Base-by-base conservation (phyloP, 2,329 filamentous ascomycete species). In the Calonectria fujianensis region DNA sequence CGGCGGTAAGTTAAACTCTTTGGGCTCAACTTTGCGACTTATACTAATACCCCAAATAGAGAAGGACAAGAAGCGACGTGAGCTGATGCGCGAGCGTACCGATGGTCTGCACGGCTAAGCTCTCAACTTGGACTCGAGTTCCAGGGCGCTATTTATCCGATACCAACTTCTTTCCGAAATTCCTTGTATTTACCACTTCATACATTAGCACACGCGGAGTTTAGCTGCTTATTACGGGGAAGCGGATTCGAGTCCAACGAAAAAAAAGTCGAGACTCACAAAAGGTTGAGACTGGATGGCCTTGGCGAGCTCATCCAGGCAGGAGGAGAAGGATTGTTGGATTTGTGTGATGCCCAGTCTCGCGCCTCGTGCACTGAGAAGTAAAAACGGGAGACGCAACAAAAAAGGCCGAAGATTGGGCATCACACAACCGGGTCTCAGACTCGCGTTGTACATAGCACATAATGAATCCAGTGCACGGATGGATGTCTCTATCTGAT, bases 31-130 rank as follows among this genome's bases (percentile, higher is more conserved):
- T 11, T 37, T 7, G 3, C 16, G 70, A 68, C 35, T 39, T 63
- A 75, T 80, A 73, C 84, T 90, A 80, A 90, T 82, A 68, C 9
- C 74, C 73, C 35, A 24, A 32, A 82, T 78, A 94, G 93, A 86
- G 77, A 94, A 93, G 86, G 93, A 95, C 80, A 91, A 91, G 85
- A 87, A 91, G 82, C 89, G 93, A 81, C 90, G 92, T 86, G 91
- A 91, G 80, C 80, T 93, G 80, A 94, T 94, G 92, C 89, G 89
- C 78, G 86, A 93, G 85, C 88, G 93, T 80, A 93, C 91, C 1
- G 83, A 84, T 69, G 89, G 89, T 75, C 84, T 89, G 70, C 89
- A 91, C 80, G 80, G 81, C 57, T 79, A 72, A 73, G 51, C 41
- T 35, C 27, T 18, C 31, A 35, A 20, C 27, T 48, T 45, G 57